A percentile compares a stretch with the other conserved stretches of the same genome.
phyloP scores from a whole-genome alignment of 495 filamentous ascomycete genomes.

The Tetracladium marchalianum region DNA sequence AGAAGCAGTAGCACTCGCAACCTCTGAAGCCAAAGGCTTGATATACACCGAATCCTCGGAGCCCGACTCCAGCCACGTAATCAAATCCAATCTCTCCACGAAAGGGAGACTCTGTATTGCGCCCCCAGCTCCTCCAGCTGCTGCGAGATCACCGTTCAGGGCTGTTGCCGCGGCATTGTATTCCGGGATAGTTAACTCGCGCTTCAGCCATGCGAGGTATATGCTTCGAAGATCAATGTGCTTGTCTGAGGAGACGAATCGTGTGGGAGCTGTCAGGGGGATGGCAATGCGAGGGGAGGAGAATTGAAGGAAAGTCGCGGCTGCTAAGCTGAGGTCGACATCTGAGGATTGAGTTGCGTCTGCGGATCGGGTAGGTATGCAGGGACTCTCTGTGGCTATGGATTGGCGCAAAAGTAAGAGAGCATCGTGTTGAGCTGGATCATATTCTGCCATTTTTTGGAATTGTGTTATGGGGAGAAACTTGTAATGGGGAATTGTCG shows the following conservation, averaged over 20 bases:
- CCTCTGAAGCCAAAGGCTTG: conserved; percentile 61
- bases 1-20: conserved; percentile 33
- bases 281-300: conserved; percentile 54
- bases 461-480: no score
- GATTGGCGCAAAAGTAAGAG: conserved; percentile 71
- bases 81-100: conserved; percentile 79
- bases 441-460: conserved; percentile 19
- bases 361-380: conserved; percentile 47
- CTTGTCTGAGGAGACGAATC: conserved; percentile 64
- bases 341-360: conserved; percentile 29
- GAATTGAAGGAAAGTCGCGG: conserved; percentile 79
- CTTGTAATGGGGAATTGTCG: no score
- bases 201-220: conserved; percentile 90
- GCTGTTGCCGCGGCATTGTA: conserved; percentile 77
- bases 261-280: conserved; percentile 65
- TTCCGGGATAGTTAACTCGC: conserved; percentile 74
- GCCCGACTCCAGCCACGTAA: conserved; percentile 84
- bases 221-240: conserved; percentile 85
- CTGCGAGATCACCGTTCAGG: conserved; percentile 68
- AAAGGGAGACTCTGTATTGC: conserved; percentile 78
- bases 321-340: conserved; percentile 45
- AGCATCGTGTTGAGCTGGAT: conserved; percentile 48
- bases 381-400: conserved; percentile 55
- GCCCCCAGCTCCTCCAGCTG: conserved; percentile 40
- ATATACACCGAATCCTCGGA: conserved; percentile 88